Evolutionary conservation across 768 basidiomycete genomes (phyloP).

Genomic region (Mrakia blollopis): DNA sequence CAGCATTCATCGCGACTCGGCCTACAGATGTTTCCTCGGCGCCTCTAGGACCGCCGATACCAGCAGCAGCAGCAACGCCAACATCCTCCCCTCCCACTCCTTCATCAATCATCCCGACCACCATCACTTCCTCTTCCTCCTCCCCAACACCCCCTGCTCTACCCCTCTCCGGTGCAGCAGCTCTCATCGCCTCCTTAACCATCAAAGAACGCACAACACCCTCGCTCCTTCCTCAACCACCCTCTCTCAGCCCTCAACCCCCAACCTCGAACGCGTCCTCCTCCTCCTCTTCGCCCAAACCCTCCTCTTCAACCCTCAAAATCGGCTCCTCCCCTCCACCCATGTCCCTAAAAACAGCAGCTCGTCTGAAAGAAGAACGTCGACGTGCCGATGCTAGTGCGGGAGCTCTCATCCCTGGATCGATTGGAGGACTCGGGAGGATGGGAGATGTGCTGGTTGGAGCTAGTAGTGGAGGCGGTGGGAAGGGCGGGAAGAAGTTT

Average conservation of each 20-base stretch:
- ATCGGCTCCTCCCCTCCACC: background rate
- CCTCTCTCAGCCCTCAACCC: background rate
- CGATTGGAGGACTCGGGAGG: background rate
- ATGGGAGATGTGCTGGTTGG: constrained; percentile 4
- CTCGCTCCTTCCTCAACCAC: background rate
- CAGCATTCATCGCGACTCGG: too few relatives aligned
- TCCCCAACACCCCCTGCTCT: background rate
- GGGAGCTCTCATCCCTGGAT: constrained; percentile 1
- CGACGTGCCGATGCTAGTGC: constrained; percentile 11
- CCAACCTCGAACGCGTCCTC: background rate
- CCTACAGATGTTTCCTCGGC: background rate
- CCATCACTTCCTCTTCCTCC: background rate
- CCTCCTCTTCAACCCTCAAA: background rate
- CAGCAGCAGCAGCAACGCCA: background rate
- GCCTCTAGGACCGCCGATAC: too few relatives aligned
- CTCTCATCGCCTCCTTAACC: constrained; percentile 4
- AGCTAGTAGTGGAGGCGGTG: background rate
- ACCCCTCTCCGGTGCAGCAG: background rate
- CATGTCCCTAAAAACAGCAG: background rate
- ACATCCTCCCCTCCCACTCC: background rate
- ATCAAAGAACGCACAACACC: constrained; percentile 12
- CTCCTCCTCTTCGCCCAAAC: too few relatives aligned
- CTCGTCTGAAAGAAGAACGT: constrained; percentile 14
- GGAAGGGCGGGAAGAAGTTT: background rate
- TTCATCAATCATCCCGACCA: too few relatives aligned